Evolutionary conservation across 306 rosid genomes (phyloP), one percentile per base, ranked within the genome.

Genomic region (Parietaria judaica): DNA sequence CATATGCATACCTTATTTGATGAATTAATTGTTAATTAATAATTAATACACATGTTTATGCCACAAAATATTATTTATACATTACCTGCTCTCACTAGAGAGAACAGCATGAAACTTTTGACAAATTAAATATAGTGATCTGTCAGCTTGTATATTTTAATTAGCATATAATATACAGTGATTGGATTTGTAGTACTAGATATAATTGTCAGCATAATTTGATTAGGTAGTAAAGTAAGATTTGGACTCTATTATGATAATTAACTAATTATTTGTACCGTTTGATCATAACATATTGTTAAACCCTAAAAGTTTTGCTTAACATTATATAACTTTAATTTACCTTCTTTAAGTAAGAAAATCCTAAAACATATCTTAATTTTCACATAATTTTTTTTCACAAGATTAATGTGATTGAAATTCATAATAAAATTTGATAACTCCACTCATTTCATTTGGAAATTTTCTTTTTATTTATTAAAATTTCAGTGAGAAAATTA

Each of bases 11-110:
- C 57, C 57, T 51, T 55, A 11, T 5, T 49, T 39, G 51, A 54
- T 15, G 60, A 36, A 65, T 23, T 65, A 16, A 65, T 23, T 23
- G 31, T 23, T 23, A 23, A 23, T 23, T 15, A 36, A 15, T 37
- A 41, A 41, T 41, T 41, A 41, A 41, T 23, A 23, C 31, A n/a
- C 10, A 49, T 54, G 70, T 46, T 61, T 44, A 46, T 61, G 53
- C 23, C 11, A 58, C 58, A 37, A 31, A 54, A 14, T 31, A 55
- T 7, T 36, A 49, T 15, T 9, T 56, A 56, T 11, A 8, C 31
- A 23, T 23, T 66, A 54, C 51, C 50, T 23, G 60, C 15, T 53
- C 14, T 14, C 53, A 45, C 60, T 39, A 46, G 1, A 55, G 56
- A 31, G 13, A 73, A 34, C 35, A 36, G 60, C 13, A 56, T 10